phyloP scores from a whole-genome alignment of 129 eudicot genomes.

The Oenanthe sinensis region DNA sequence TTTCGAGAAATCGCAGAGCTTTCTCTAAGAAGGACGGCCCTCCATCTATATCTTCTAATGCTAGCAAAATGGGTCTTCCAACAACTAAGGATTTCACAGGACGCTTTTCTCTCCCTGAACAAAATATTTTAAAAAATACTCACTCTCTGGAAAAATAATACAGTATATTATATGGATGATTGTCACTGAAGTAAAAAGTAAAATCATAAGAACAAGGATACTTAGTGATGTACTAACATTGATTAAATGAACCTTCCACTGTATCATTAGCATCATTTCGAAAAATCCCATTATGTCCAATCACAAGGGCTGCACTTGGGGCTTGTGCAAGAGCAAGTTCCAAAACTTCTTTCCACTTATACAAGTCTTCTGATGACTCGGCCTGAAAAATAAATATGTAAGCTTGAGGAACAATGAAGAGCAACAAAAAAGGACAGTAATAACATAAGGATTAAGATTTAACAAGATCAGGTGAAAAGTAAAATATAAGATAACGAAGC shows the following conservation, averaged over 20 bases:
- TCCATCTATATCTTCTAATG: slow-evolving; percentile 96
- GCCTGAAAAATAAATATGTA: slow-evolving; percentile 39
- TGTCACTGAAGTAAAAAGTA: neutral
- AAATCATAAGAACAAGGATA: neutral
- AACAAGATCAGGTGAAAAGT: too few species aligned
- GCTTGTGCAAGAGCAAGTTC: slow-evolving; percentile 76
- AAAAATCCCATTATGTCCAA: slow-evolving; percentile 89
- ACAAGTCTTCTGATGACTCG: slow-evolving; percentile 78
- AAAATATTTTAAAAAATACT: slow-evolving; percentile 3
- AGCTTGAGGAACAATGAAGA: slow-evolving; percentile 2
- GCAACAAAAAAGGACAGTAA: neutral
- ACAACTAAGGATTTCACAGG: slow-evolving; percentile 91
- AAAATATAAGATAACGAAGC: neutral
- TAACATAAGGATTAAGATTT: neutral
- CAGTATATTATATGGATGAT: neutral
- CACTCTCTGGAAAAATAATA: neutral
- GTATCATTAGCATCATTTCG: slow-evolving; percentile 65
- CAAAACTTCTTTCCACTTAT: slow-evolving; percentile 72
- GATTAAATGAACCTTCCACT: slow-evolving; percentile 76
- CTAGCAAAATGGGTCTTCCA: slow-evolving; percentile 95
- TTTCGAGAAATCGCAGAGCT: slow-evolving; percentile 94
- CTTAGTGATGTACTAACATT: slow-evolving; percentile 45
- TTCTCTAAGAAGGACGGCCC: slow-evolving; percentile 96
- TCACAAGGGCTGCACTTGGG: slow-evolving; percentile 90
- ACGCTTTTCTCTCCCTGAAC: slow-evolving; percentile 75